Evolutionary conservation across 495 filamentous ascomycete species (phyloP).

Genomic region (Penicillium salamii): DNA sequence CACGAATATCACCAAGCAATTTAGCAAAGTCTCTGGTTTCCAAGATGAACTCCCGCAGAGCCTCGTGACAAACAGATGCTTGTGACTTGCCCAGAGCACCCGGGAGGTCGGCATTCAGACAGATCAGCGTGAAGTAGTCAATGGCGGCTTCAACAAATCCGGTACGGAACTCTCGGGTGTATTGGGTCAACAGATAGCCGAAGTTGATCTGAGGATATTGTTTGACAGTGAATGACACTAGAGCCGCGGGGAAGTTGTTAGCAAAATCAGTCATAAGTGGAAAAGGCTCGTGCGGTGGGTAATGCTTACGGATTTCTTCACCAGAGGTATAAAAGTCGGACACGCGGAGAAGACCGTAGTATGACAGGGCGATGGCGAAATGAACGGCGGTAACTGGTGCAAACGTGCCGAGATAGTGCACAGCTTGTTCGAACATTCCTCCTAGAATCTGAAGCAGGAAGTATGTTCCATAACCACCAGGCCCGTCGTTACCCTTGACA

Average conservation of each 20-base stretch:
- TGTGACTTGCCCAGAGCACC: conserved; percentile 72
- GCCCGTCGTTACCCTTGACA: conserved; percentile 63
- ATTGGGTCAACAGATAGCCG: conserved; percentile 85
- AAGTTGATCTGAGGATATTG: conserved; percentile 90
- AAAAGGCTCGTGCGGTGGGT: not conserved
- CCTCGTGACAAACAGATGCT: conserved; percentile 81
- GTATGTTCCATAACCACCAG: conserved; percentile 79
- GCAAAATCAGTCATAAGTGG: conserved; percentile 9
- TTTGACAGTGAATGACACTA: conserved; percentile 68
- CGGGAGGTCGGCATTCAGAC: conserved; percentile 82
- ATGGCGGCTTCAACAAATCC: conserved; percentile 81
- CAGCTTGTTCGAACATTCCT: conserved; percentile 93
- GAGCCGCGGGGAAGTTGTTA: conserved; percentile 33
- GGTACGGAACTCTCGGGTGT: conserved; percentile 91
- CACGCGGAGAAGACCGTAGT: conserved; percentile 87
- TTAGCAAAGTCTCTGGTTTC: conserved; percentile 93
- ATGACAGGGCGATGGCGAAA: conserved; percentile 85
- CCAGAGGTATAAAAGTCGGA: conserved; percentile 66
- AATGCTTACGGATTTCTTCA: conserved; percentile 65
- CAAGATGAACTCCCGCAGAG: conserved; percentile 89
- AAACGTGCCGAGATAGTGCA: conserved; percentile 84
- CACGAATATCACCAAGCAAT: conserved; percentile 84
- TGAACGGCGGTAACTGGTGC: conserved; percentile 90
- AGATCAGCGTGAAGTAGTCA: conserved; percentile 91
- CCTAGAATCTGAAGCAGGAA: conserved; percentile 88